Percentiles rank a stretch among this genome's conserved stretches.
These are phyloP conservation scores for Physocladia obscura DNA, from an alignment of 192 early-diverging fungal species.

Conservation along the genomic window DNA sequence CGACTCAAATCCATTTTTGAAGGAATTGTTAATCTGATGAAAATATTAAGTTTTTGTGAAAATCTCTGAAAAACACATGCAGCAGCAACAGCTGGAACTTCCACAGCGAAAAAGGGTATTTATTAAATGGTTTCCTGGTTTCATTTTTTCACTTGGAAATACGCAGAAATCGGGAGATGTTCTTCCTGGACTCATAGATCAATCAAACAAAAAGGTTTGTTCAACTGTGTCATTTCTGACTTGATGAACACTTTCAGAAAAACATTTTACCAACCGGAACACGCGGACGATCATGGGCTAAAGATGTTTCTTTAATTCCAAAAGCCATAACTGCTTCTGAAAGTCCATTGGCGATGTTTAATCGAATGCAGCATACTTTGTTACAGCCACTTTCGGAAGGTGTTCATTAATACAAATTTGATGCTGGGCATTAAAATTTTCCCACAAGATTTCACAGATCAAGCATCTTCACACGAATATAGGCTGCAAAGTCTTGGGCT, in stretches of 20 bases:
- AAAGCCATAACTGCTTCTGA: constrained; percentile 24
- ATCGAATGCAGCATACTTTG: constrained; percentile 39
- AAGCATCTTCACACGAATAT: constrained; percentile 17
- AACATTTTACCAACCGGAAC: constrained; percentile 52
- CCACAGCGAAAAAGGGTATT: too few species aligned
- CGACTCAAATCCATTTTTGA: constrained; percentile 61
- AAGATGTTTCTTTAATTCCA: constrained; percentile 49
- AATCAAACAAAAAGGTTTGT: neutral
- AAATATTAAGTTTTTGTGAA: neutral
- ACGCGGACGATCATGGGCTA: constrained; percentile 47
- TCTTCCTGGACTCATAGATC: neutral
- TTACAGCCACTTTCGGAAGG: constrained; percentile 31
- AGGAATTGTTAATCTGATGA: constrained; percentile 49
- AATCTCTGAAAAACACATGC: too few species aligned
- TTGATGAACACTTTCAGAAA: too few species aligned
- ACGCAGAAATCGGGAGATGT: constrained; percentile 13
- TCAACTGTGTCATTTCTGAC: neutral
- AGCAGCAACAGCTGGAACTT: too few species aligned
- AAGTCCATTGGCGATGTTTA: constrained; percentile 40
- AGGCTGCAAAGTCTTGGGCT: constrained; percentile 24
- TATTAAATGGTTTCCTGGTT: too few species aligned
- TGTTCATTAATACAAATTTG: neutral
- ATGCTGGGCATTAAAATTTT: neutral
- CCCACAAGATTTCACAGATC: constrained; percentile 14
- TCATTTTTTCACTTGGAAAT: too few species aligned